phyloP scores from a whole-genome alignment of 176 grass and related monocot genomes.

The Oropetium thomaeum region DNA sequence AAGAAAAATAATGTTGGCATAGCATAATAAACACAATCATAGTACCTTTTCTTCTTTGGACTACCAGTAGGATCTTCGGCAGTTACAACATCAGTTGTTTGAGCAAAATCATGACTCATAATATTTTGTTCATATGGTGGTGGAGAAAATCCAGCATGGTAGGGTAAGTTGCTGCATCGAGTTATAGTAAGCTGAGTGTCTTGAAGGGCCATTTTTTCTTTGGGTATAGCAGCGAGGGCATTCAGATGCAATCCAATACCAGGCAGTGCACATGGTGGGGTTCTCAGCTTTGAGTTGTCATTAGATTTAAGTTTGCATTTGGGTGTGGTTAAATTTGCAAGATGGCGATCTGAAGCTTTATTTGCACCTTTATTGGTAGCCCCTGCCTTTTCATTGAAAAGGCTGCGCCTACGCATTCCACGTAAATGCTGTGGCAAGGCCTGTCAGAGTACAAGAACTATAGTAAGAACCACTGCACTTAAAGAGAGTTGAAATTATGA shows the following conservation, averaged over 20 bases:
- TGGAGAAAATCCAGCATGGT: constrained; percentile 37
- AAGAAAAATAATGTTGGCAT: constrained; percentile 21
- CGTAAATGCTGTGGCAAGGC: constrained; percentile 64
- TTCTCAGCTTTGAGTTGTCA: constrained; percentile 50
- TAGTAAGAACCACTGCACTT: not conserved
- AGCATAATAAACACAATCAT: constrained; percentile 24
- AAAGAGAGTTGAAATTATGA: not conserved
- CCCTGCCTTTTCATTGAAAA: constrained; percentile 75
- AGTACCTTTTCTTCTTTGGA: constrained; percentile 94
- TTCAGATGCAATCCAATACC: constrained; percentile 99
- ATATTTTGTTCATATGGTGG: constrained; percentile 34
- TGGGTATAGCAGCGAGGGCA: constrained; percentile 67
- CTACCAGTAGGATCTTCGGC: constrained; percentile 38
- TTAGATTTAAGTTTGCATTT: constrained; percentile 51
- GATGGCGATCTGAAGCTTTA: constrained; percentile 26
- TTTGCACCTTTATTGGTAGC: constrained; percentile 31
- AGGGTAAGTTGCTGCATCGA: constrained; percentile 38
- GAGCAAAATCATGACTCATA: constrained; percentile 30
- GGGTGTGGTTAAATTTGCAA: constrained; percentile 48
- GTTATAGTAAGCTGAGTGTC: constrained; percentile 33
- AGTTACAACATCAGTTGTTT: constrained; percentile 23
- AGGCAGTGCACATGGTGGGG: constrained; percentile 64
- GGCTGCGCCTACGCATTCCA: constrained; percentile 74
- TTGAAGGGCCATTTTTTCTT: constrained; percentile 45
- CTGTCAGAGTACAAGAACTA: constrained; percentile 50